Base-by-base conservation (phyloP, 495 filamentous ascomycete genomes). In the Friedmanniomyces simplex region DNA sequence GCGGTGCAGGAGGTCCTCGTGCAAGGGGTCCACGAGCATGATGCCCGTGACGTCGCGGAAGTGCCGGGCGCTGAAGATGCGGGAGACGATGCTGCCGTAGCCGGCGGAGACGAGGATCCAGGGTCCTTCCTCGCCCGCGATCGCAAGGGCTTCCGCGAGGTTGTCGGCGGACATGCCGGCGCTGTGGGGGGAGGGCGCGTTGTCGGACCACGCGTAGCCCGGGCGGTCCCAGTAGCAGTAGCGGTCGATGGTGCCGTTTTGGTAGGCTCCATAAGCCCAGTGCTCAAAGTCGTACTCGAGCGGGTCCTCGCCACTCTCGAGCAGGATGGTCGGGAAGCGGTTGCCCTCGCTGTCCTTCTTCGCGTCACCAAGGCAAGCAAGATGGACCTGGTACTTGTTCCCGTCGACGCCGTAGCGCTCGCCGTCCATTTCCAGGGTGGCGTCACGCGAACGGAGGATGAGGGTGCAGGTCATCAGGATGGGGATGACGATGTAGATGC, bases 171-270 rank as follows among this genome's bases (percentile, higher is more conserved):
- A 83, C 84, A 95, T 95, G 52, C 91, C 88, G 11, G 87, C 91
- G 2, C 88, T 91, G 65, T 94, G 83, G 0, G 93, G 91, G 1
- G 89, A 95, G 10, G 91, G 93, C 0, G 93, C 91, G 60, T 89
- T 90, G 71, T 98, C 93, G 47, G 88, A 93, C 82, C 86, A 96
- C 36, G 77, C 89, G 50, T 90, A 73, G 1, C 93, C 93, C 0
- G 93, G 93, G 21, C 93, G 86, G 65, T 98, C 93, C 73, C 87
- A 94, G 71, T 95, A 96, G 74, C 93, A 98, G 71, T 93, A 98
- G 46, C 91, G 83, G 49, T 71, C 67, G 58, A 98, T 93, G 26
- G 81, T 83, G 25, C 88, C 85, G 55, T 88, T 87, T 34, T 75
- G 71, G 57, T 86, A 77, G 0, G 84, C 79, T 58, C 79, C 74